phyloP scores from a whole-genome alignment of 1,284 basidiomycete genomes.

The Xerocomus nothofagi region DNA sequence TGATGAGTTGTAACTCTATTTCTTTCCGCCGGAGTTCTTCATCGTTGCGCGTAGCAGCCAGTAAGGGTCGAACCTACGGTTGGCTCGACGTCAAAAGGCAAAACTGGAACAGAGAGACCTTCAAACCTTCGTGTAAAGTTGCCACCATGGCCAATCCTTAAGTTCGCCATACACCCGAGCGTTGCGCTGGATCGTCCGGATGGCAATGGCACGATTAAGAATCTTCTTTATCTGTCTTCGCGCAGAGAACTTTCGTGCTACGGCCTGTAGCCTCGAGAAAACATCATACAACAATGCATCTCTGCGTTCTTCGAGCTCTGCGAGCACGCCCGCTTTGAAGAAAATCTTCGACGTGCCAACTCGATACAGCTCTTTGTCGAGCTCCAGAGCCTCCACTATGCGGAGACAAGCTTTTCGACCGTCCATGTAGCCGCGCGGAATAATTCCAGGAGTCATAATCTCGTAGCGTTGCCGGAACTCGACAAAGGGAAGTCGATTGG shows the following conservation, averaged over 20 bases:
- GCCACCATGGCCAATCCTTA: slow-evolving; percentile 99
- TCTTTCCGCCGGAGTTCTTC: slow-evolving; percentile 91
- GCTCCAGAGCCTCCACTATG: slow-evolving; percentile 91
- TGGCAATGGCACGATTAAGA: slow-evolving; percentile 88
- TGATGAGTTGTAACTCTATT: slow-evolving; percentile 78
- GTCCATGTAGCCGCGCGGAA: slow-evolving; percentile 95
- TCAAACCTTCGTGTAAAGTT: slow-evolving; percentile 86
- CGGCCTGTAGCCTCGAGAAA: slow-evolving; percentile 87
- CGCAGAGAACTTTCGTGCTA: slow-evolving; percentile 83
- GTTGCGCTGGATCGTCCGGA: slow-evolving; percentile 92
- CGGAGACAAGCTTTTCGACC: slow-evolving; percentile 90
- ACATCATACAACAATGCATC: slow-evolving; percentile 87
- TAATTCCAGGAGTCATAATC: slow-evolving; percentile 89
- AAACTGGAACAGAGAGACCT: background rate
- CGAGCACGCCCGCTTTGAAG: slow-evolving; percentile 98
- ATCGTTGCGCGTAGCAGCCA: slow-evolving; percentile 91
- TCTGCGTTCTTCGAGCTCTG: slow-evolving; percentile 94
- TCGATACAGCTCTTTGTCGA: slow-evolving; percentile 84
- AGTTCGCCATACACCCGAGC: slow-evolving; percentile 89
- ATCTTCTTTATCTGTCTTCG: slow-evolving; percentile 94
- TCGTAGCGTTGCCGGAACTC: slow-evolving; percentile 99
- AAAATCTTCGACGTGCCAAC: slow-evolving; percentile 98
- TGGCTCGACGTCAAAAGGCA: slow-evolving; percentile 5
- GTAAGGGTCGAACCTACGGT: slow-evolving; percentile 78
- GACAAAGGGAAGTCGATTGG: slow-evolving; percentile 94